Conservation (phyloP, 768 basidiomycete species). For the Agaricus sinodeliciosus region DNA sequence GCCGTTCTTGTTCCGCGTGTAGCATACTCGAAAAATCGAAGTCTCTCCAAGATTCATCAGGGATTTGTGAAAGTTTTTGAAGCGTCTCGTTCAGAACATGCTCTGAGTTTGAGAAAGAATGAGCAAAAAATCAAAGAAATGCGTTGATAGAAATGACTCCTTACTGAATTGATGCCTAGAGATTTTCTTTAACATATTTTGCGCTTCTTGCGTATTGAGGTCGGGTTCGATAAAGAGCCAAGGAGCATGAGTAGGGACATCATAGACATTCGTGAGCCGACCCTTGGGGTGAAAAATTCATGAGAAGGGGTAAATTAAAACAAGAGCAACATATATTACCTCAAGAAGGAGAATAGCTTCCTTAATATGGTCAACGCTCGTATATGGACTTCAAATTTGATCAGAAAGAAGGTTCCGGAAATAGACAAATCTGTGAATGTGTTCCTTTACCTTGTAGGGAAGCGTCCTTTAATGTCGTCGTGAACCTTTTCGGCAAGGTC, state of each 20-base stretch:
- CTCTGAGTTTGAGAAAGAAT: conserved; percentile 15
- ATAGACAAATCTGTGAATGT: neutral
- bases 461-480: conserved; percentile 44
- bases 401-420: neutral
- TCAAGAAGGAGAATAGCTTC: conserved; percentile 57
- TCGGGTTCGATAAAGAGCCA: conserved; percentile 79
- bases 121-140: conserved; percentile 3
- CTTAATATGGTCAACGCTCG: conserved; percentile 52
- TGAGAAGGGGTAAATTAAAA: neutral
- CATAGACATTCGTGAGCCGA: conserved; percentile 62
- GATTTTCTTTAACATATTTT: conserved; percentile 37
- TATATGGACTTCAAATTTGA: conserved; percentile 31
- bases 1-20: conserved; percentile 34
- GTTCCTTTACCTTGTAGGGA: conserved; percentile 48
- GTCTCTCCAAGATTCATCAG: conserved; percentile 23
- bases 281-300: conserved; percentile 34
- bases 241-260: conserved; percentile 60
- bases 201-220: conserved; percentile 46
- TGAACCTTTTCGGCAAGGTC: conserved; percentile 49
- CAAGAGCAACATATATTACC: conserved; percentile 26
- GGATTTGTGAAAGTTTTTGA: conserved; percentile 23
- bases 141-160: neutral
- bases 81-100: conserved; percentile 26
- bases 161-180: neutral
- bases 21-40: conserved; percentile 25